Conservation (phyloP, 345 rosid genomes). For the Balakata baccata region DNA sequence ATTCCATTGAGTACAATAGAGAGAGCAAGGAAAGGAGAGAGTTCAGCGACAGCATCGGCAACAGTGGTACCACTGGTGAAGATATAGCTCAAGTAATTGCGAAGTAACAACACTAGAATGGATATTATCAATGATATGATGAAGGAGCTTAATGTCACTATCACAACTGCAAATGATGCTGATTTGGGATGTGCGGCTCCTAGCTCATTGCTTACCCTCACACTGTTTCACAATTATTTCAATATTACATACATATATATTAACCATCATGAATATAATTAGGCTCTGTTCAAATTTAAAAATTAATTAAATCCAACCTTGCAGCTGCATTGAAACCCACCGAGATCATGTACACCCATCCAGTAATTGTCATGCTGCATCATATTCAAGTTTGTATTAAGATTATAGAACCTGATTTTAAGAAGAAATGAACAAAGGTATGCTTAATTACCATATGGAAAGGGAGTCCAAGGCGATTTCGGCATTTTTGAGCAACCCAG, state of each 20-base stretch:
- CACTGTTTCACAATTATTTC: conserved; percentile 27
- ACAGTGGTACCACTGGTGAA: conserved; percentile 55
- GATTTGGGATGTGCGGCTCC: conserved; percentile 72
- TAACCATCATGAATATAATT: background rate
- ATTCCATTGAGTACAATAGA: conserved; percentile 48
- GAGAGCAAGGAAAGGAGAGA: conserved; percentile 52
- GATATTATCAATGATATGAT: conserved; percentile 39
- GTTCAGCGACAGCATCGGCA: conserved; percentile 49
- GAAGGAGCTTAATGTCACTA: conserved; percentile 43
- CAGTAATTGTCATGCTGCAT: conserved; percentile 23
- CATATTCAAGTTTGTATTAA: too few species aligned
- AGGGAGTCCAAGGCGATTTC: conserved; percentile 27
- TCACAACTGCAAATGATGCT: conserved; percentile 44
- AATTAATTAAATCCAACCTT: conserved; percentile 10
- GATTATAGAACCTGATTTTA: too few species aligned
- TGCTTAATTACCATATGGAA: conserved; percentile 24
- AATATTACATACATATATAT: background rate
- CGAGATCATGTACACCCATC: conserved; percentile 27
- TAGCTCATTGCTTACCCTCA: conserved; percentile 65
- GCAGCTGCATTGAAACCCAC: conserved; percentile 34
- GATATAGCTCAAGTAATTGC: conserved; percentile 52
- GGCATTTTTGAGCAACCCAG: conserved; percentile 26
- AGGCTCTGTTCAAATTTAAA: too few species aligned
- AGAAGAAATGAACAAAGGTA: too few species aligned
- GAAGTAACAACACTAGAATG: conserved; percentile 32